Evolutionary conservation across 1,284 basidiomycete genomes (phyloP), one percentile per base, ranked within the genome.

Genomic region (Mrakiaceae sp.): DNA sequence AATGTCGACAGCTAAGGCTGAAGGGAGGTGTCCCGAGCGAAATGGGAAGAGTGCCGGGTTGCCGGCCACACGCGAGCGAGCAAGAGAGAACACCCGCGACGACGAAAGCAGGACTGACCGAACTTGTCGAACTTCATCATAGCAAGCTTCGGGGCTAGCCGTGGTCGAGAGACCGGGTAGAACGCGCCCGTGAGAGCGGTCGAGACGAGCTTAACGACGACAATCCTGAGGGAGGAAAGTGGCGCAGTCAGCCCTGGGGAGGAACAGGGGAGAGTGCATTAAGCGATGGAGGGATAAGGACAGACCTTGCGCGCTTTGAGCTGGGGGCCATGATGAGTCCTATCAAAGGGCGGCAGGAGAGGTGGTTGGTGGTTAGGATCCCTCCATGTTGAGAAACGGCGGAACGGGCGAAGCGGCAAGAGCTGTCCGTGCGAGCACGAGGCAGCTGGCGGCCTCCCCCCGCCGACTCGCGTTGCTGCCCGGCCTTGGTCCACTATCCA

Each of bases 131-230:
- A 94, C 77, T 94, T 93, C 71, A 93, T 87, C 49, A 87, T 85
- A 48, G 87, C 83, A 64, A 94, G 78, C 74, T 82, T 86, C 39
- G 87, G 83, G 4, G 83, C 85, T 70, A 83, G 75, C 46, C 90
- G 81, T 58, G 86, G 77, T 39, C 90, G 81, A 69, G 84, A 82
- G 3, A 87, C 87, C 9, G 88, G 89, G 77, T 93, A 94, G 76
- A 92, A 92, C 78, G 83, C 91, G 14, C 90, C 90, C 0, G 90
- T 92, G 74, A 90, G 86, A 1, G 90, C 90, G 1, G 89, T 90
- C 12, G 90, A 93, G 64, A 93, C 84, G 70, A 94, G 81, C 60
- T 88, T 86, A 62, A 93, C 84, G 66, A 93, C 85, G 66, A 92
- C 76, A 2, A 87, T 90, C 74, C 90, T 93, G 70, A n/a, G 27